Evolutionary conservation across 202 grass and related monocot species (phyloP).

Genomic region (Panicum virgatum): DNA sequence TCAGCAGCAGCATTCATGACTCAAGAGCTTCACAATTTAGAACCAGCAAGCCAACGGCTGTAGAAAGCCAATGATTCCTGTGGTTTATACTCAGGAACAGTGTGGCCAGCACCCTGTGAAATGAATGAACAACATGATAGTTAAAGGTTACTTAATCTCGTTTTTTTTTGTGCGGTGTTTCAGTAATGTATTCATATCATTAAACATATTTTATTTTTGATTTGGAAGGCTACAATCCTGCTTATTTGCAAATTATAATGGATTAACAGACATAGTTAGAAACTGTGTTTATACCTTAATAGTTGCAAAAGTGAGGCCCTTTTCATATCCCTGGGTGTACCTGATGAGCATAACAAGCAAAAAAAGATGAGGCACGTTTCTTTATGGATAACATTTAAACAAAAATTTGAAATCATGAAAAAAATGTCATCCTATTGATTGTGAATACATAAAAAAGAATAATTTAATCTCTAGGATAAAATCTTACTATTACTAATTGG

Average conservation of each 20-base stretch:
- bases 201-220: neutral
- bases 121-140: neutral
- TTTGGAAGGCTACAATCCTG: neutral
- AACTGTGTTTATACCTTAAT: constrained; percentile 71
- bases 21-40: constrained; percentile 47
- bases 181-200: neutral
- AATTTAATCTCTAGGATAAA: constrained; percentile 1
- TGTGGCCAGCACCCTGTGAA: constrained; percentile 79
- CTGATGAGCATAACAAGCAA: constrained; percentile 46
- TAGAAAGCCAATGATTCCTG: constrained; percentile 75
- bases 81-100: constrained; percentile 90
- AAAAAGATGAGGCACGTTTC: neutral
- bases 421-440: neutral
- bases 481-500: too few relatives aligned
- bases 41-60: constrained; percentile 56
- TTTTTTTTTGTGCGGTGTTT: neutral
- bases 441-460: neutral
- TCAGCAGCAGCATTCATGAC: constrained; percentile 28
- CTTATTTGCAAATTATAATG: constrained; percentile 4
- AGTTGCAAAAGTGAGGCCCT: constrained; percentile 82
- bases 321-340: constrained; percentile 82
- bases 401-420: neutral
- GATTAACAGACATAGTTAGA: constrained; percentile 1
- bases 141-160: neutral
- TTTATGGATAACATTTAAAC: neutral